Evolutionary conservation across 1,139 yeast genomes (phyloP), one percentile per base, ranked within the genome.

Genomic region (Wickerhamomyces sp.): DNA sequence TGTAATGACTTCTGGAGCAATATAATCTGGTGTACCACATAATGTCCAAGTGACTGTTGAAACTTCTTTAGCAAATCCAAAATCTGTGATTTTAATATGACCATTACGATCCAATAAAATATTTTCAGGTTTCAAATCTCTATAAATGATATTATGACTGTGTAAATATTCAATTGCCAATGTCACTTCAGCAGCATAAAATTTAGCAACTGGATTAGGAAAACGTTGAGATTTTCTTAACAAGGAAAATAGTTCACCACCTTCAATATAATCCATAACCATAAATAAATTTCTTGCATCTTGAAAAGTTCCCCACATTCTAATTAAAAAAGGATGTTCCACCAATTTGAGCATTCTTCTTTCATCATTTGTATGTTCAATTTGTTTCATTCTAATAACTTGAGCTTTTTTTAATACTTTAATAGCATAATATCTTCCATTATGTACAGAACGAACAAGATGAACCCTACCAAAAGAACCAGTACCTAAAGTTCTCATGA

Each of bases 301-400:
- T 67, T 93, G 98, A 67, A 85, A 93, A 0, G 98, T 93, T 36
- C 99, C 99, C 99, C 99, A 93, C 95, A 93, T 89, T 57, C 98
- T 75, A 57, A 91, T 90, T 55, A 93, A 75, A 61, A 93, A 93
- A 26, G 98, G 98, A 64, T 91, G 97, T 62, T 89, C 95, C 26
- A 93, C 96, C 48, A 89, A 72, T 64, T 87, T 89, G 51, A 93
- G 75, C 95, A 93, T 93, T 53, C 96, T 76, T 53, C 99, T 76
- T 71, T 93, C 99, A 66, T 93, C 99, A 66, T 93, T 93, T 23
- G 98, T 93, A 66, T 93, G 99, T 63, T 93, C 98, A 53, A 93
- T 94, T 68, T 93, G 99, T 66, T 91, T 93, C 96, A 91, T 89
- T 58, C 86, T 84, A 47, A 93, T 91, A 48, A 93, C 94, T 61